These are phyloP conservation scores for Myriosclerotinia scirpicola DNA, from an alignment of 2,329 filamentous ascomycete species.

Conservation along the genomic window DNA sequence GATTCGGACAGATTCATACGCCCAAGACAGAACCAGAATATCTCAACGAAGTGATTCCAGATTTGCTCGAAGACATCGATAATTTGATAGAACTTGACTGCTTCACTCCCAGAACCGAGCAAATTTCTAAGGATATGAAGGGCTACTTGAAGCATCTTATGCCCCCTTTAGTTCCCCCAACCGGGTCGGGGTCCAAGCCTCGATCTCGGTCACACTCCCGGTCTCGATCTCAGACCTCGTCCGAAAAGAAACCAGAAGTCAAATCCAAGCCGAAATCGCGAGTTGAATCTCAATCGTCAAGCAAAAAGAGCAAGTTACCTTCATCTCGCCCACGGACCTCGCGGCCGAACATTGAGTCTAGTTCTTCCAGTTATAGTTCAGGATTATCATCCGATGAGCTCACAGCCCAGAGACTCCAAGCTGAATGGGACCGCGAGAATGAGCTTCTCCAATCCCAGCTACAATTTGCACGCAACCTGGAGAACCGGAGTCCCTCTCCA, in stretches of 20 bases:
- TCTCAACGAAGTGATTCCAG: neutral
- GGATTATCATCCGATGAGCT: conserved; percentile 10
- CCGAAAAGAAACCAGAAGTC: conserved; percentile 1
- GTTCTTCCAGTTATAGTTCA: neutral
- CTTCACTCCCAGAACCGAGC: neutral
- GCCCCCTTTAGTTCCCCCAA: neutral
- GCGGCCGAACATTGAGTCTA: neutral
- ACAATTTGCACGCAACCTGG: conserved; percentile 8
- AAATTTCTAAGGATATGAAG: conserved; percentile 14
- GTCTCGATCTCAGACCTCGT: neutral
- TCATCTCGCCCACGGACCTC: conserved; percentile 5
- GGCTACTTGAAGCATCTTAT: conserved; percentile 19
- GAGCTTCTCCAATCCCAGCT: conserved; percentile 18
- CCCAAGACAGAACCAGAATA: conserved; percentile 4
- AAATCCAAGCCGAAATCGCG: conserved; percentile 6
- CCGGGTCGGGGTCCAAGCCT: neutral
- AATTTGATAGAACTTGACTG: neutral
- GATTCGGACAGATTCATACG: conserved; percentile 1
- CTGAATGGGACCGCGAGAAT: conserved; percentile 22
- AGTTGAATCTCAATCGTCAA: conserved; percentile 1
- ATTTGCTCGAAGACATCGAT: conserved; percentile 3
- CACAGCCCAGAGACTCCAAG: conserved; percentile 20
- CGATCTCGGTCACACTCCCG: conserved; percentile 1
- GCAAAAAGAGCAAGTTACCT: neutral
- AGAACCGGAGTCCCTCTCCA: neutral